Evolutionary conservation across 257 asterid genomes (phyloP).

Genomic region (Nicotiana noctiflora): DNA sequence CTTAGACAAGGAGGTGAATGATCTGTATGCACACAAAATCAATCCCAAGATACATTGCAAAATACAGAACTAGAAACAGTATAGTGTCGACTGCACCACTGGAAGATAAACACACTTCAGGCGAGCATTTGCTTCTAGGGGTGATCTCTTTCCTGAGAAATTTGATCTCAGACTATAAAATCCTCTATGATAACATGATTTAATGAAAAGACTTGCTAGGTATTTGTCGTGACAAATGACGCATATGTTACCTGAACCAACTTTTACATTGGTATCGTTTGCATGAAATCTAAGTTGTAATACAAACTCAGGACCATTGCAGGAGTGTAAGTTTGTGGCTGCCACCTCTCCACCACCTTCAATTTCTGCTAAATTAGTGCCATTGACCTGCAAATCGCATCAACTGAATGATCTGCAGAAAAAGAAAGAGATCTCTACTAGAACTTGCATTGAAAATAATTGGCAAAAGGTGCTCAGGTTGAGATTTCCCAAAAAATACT

Average conservation of each 20-base stretch:
- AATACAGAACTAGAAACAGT: constrained; percentile 9
- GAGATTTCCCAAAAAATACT: neutral
- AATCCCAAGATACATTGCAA: constrained; percentile 3
- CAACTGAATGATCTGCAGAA: neutral
- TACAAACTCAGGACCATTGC: constrained; percentile 55
- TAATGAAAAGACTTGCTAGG: neutral
- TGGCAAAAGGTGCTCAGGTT: neutral
- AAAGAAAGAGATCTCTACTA: neutral
- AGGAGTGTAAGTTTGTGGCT: constrained; percentile 47
- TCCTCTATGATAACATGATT: neutral
- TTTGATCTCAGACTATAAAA: constrained; percentile 7
- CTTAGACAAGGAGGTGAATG: neutral
- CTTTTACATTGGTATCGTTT: constrained; percentile 6
- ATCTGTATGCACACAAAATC: constrained; percentile 1
- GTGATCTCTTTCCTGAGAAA: constrained; percentile 29
- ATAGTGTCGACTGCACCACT: constrained; percentile 29
- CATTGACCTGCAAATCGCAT: constrained; percentile 52
- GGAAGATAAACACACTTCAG: constrained; percentile 71
- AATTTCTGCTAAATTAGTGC: constrained; percentile 41
- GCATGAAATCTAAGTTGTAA: constrained; percentile 36
- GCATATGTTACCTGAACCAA: constrained; percentile 28
- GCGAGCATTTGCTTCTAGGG: constrained; percentile 60
- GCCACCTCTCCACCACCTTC: constrained; percentile 67
- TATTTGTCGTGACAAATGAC: neutral
- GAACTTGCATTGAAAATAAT: neutral